Evolutionary conservation across 2,329 filamentous ascomycete species (phyloP).

Genomic region (Fusarium gaditjirri): DNA sequence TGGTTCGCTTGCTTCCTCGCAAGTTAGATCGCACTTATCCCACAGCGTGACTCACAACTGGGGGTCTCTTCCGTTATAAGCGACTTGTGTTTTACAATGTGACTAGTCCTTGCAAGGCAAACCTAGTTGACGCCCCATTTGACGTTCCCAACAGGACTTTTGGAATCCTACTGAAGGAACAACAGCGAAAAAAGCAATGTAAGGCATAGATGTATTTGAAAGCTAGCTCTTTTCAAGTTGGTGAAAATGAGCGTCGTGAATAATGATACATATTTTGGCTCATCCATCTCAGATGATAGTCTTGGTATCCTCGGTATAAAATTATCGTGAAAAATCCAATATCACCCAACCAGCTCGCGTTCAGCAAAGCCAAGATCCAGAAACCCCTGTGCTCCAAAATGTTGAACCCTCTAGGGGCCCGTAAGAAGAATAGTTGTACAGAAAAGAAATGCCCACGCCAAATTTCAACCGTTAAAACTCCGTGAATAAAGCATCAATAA

Average conservation of each 20-base stretch:
- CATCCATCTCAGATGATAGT: slow-evolving; percentile 39
- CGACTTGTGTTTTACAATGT: slow-evolving; percentile 38
- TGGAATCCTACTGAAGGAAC: background rate
- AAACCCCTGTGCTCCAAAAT: slow-evolving; percentile 23
- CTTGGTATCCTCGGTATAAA: slow-evolving; percentile 36
- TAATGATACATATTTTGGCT: slow-evolving; percentile 43
- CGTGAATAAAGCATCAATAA: slow-evolving; percentile 18
- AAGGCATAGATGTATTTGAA: slow-evolving; percentile 8
- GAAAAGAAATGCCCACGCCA: slow-evolving; percentile 22
- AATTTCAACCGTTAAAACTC: slow-evolving; percentile 23
- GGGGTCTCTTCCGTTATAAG: slow-evolving; percentile 32
- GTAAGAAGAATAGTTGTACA: slow-evolving; percentile 51
- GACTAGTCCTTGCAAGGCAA: slow-evolving; percentile 15
- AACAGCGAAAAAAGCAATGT: background rate
- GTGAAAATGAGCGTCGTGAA: slow-evolving; percentile 44
- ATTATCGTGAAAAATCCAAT: slow-evolving; percentile 18
- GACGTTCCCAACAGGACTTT: slow-evolving; percentile 6
- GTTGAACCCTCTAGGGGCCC: slow-evolving; percentile 13
- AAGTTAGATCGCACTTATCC: slow-evolving; percentile 13
- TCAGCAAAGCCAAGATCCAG: slow-evolving; percentile 11
- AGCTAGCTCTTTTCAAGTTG: slow-evolving; percentile 20
- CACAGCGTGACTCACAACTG: slow-evolving; percentile 38
- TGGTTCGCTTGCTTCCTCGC: slow-evolving; percentile 24
- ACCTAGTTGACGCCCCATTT: slow-evolving; percentile 9
- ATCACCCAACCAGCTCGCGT: slow-evolving; percentile 11